These are phyloP conservation scores for Alternaria postmessia DNA, from an alignment of 2,329 filamentous ascomycete genomes.

Conservation along the genomic window DNA sequence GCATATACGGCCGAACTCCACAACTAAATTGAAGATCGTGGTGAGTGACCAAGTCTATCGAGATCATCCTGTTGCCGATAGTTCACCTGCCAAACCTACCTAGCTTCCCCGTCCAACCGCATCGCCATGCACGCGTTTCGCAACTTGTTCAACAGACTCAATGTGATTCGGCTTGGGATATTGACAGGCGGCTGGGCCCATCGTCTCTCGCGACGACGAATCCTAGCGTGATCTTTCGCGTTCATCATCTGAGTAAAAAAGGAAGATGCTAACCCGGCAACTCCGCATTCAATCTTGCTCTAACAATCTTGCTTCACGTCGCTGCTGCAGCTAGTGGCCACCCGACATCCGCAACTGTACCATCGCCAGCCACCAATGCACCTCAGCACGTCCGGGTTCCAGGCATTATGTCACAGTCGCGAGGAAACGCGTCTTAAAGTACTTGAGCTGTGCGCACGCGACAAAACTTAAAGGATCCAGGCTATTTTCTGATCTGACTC, in stretches of 20 bases:
- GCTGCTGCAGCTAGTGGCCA: slow-evolving; percentile 41
- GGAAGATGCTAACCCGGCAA: slow-evolving; percentile 33
- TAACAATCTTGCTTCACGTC: slow-evolving; percentile 17
- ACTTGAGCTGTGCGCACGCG: slow-evolving; percentile 41
- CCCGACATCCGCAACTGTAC: slow-evolving; percentile 39
- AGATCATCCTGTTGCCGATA: not conserved
- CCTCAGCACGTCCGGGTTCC: slow-evolving; percentile 29
- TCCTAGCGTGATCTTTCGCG: slow-evolving; percentile 38
- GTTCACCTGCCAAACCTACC: not conserved
- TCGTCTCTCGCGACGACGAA: slow-evolving; percentile 30
- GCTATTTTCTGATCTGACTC: slow-evolving; percentile 38
- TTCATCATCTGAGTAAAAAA: slow-evolving; percentile 32
- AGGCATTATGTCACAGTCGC: slow-evolving; percentile 42
- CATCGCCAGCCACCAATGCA: slow-evolving; percentile 32
- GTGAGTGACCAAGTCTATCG: not conserved
- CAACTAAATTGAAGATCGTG: slow-evolving; percentile 6
- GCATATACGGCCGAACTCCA: slow-evolving; percentile 17
- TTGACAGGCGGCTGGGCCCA: slow-evolving; percentile 37
- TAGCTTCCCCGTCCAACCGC: slow-evolving; percentile 1
- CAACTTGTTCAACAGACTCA: slow-evolving; percentile 19
- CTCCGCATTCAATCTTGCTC: slow-evolving; percentile 25
- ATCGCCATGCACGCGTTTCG: slow-evolving; percentile 26
- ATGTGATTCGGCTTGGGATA: slow-evolving; percentile 35
- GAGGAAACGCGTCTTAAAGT: slow-evolving; percentile 43
- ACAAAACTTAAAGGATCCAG: slow-evolving; percentile 33